Conservation (phyloP, 495 filamentous ascomycete species). For the Xylaria telfairii region DNA sequence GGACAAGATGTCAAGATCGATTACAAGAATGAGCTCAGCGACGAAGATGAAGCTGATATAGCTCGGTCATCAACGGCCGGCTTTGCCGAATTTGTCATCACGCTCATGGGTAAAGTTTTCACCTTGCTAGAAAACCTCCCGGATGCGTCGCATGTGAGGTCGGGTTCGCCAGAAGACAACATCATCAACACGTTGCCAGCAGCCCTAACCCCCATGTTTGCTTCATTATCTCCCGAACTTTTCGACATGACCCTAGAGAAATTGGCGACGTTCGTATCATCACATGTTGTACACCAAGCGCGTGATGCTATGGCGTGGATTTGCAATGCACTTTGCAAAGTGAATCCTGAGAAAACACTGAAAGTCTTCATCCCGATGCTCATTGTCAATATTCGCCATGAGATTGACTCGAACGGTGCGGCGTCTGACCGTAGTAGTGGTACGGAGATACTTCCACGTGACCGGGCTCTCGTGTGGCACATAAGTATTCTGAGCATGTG, state of each 20-base stretch:
- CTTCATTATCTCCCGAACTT: slow-evolving; percentile 88
- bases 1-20: slow-evolving; percentile 83
- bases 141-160: slow-evolving; percentile 82
- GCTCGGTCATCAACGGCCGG: slow-evolving; percentile 95
- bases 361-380: slow-evolving; percentile 89
- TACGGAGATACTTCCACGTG: slow-evolving; percentile 88
- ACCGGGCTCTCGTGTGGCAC: slow-evolving; percentile 94
- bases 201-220: slow-evolving; percentile 87
- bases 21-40: slow-evolving; percentile 80
- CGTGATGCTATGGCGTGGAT: slow-evolving; percentile 99
- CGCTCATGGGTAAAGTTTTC: slow-evolving; percentile 92
- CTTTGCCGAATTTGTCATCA: slow-evolving; percentile 87
- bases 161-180: slow-evolving; percentile 93
- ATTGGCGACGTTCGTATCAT: slow-evolving; percentile 88
- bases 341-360: slow-evolving; percentile 88
- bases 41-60: slow-evolving; percentile 87
- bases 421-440: slow-evolving; percentile 93
- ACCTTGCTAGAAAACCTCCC: slow-evolving; percentile 94
- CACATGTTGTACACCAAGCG: slow-evolving; percentile 96
- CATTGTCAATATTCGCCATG: slow-evolving; percentile 87
- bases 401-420: slow-evolving; percentile 97
- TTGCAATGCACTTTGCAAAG: slow-evolving; percentile 93
- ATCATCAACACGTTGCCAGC: slow-evolving; percentile 96
- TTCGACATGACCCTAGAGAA: slow-evolving; percentile 92
- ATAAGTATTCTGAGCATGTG: slow-evolving; percentile 98